Conservation (phyloP, 176 grass and related monocot species). For the Poa pratensis region DNA sequence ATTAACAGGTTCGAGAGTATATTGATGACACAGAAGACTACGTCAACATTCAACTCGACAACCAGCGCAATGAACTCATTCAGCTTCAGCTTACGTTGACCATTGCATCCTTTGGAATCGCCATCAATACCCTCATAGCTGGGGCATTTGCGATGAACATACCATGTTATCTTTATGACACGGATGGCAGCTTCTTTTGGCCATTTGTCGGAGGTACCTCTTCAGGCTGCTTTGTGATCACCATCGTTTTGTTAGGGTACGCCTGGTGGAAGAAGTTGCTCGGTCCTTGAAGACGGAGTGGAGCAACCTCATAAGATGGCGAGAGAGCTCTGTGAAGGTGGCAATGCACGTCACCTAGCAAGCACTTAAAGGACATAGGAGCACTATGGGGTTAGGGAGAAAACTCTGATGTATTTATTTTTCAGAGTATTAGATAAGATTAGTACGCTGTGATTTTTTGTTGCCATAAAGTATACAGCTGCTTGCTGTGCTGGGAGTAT, state of each 20-base stretch:
- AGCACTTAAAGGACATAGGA: background rate
- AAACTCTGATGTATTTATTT: slow-evolving; percentile 21
- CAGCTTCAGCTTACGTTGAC: slow-evolving; percentile 91
- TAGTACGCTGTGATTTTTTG: slow-evolving; percentile 22
- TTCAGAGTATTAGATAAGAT: slow-evolving; percentile 36
- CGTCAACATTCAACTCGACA: slow-evolving; percentile 97
- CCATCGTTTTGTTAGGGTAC: slow-evolving; percentile 71
- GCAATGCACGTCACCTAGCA: background rate
- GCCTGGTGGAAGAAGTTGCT: slow-evolving; percentile 93
- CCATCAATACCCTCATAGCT: slow-evolving; percentile 68
- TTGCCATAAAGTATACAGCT: slow-evolving; percentile 13
- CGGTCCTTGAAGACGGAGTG: slow-evolving; percentile 54
- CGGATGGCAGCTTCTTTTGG: slow-evolving; percentile 59
- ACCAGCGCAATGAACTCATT: slow-evolving; percentile 91
- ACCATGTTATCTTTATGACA: slow-evolving; percentile 39
- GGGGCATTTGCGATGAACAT: slow-evolving; percentile 97
- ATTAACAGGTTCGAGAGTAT: slow-evolving; percentile 80
- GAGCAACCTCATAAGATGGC: background rate
- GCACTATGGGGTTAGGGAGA: background rate
- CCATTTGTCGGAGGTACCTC: slow-evolving; percentile 77
- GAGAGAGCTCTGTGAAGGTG: slow-evolving; percentile 8
- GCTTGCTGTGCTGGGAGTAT: background rate
- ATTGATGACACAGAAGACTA: slow-evolving; percentile 97
- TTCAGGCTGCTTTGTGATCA: slow-evolving; percentile 58
- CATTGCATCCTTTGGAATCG: slow-evolving; percentile 83